Evolutionary conservation across 768 basidiomycete species (phyloP).

Genomic region (Coprinopsis marcescibilis): DNA sequence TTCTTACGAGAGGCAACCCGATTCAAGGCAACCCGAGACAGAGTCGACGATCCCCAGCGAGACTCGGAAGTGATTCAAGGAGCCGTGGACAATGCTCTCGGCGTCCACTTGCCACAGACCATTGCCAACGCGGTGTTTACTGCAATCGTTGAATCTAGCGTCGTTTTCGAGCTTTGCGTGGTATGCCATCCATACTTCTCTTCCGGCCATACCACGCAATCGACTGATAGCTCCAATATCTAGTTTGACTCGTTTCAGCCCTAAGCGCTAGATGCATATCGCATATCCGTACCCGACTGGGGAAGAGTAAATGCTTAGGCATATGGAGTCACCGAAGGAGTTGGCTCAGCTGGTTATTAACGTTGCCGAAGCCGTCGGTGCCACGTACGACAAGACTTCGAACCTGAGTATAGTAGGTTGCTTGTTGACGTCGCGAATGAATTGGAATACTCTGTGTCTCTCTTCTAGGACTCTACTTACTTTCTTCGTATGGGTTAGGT

Average conservation of each 20-base stretch:
- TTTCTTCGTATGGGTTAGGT: no score
- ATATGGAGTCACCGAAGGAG: no score
- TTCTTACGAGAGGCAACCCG: constrained; percentile 22
- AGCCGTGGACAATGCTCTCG: constrained; percentile 15
- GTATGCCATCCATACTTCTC: constrained; percentile 13
- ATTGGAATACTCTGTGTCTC: no score
- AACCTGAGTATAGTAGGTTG: no score
- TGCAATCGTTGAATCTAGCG: constrained; percentile 20
- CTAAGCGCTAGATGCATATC: no score
- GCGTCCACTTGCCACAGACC: constrained; percentile 17
- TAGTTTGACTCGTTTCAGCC: constrained; percentile 4
- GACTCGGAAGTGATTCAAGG: constrained; percentile 19
- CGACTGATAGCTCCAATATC: not conserved
- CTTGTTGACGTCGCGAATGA: no score
- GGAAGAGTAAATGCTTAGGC: no score
- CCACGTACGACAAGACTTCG: no score
- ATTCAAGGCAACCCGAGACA: constrained; percentile 19
- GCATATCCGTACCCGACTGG: no score
- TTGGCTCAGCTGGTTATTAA: no score
- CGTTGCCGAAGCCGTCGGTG: no score
- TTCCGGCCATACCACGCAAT: not conserved
- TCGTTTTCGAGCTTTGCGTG: constrained; percentile 22
- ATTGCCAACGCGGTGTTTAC: constrained; percentile 18
- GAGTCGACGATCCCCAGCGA: constrained; percentile 21
- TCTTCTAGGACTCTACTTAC: no score